phyloP scores from a whole-genome alignment of 352 stramenopile species.

The Achlya hypogyna region DNA sequence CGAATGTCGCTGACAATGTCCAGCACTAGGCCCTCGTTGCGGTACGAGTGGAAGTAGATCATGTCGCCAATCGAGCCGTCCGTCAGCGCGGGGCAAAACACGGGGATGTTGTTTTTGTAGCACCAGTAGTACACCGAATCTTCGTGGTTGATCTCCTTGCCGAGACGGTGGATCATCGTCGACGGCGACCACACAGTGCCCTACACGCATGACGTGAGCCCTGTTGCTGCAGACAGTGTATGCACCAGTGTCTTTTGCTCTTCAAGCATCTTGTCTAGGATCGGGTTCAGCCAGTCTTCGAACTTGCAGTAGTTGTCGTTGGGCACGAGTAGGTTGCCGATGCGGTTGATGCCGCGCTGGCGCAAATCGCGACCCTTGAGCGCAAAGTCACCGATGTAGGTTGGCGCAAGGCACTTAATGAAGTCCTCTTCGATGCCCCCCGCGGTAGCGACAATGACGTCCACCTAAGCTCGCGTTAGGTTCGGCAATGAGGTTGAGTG shows the following conservation, averaged over 20 bases:
- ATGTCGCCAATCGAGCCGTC: constrained; percentile 99
- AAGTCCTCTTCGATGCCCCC: constrained; percentile 97
- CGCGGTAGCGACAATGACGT: constrained; percentile 93
- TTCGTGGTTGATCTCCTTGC: constrained; percentile 97
- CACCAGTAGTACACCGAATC: constrained; percentile 99
- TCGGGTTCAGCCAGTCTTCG: constrained; percentile 93
- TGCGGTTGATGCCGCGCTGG: constrained; percentile 97
- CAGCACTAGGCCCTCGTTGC: constrained; percentile 93
- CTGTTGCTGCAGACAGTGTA: neutral
- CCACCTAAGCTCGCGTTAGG: constrained; percentile 42
- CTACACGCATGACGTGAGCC: constrained; percentile 18
- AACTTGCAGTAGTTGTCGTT: constrained; percentile 99
- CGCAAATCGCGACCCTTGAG: constrained; percentile 89
- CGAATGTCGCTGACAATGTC: constrained; percentile 98
- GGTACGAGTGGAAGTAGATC: constrained; percentile 99
- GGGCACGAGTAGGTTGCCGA: constrained; percentile 99
- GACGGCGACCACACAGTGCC: constrained; percentile 93
- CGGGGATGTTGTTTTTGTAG: constrained; percentile 98
- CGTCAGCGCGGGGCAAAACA: constrained; percentile 99
- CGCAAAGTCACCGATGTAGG: constrained; percentile 97
- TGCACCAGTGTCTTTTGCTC: constrained; percentile 88
- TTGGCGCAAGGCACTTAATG: constrained; percentile 99
- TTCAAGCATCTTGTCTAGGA: constrained; percentile 96
- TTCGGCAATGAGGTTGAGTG: neutral
- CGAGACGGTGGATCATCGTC: constrained; percentile 94